Evolutionary conservation across 331 rosid species (phyloP).

Genomic region (Acacia concinna): DNA sequence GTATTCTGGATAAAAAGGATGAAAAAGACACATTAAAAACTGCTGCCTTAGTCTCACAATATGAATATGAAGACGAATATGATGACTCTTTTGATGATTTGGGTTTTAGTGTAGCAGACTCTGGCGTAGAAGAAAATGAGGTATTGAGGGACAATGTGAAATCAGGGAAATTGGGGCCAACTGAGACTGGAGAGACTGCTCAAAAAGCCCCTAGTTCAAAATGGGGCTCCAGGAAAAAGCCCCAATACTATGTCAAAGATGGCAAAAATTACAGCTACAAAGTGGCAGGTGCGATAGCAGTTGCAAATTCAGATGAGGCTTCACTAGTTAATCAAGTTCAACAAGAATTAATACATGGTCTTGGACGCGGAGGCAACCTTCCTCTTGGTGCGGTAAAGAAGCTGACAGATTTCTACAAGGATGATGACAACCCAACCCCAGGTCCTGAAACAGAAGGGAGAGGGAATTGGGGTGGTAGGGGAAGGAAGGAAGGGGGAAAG

Average conservation of each 20-base stretch:
- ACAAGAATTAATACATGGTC: conserved; percentile 78
- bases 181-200: conserved; percentile 40
- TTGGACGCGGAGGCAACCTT: conserved; percentile 93
- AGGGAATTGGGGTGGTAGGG: conserved; percentile 48
- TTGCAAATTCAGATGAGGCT: conserved; percentile 80
- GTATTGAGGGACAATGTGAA: conserved; percentile 37
- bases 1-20: conserved; percentile 55
- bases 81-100: conserved; percentile 96
- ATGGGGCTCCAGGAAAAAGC: conserved; percentile 90
- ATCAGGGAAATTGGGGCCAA: conserved; percentile 44
- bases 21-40: conserved; percentile 46
- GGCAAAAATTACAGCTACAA: conserved; percentile 98
- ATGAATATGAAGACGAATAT: conserved; percentile 94
- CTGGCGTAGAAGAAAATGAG: conserved; percentile 72
- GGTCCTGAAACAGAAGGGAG: conserved; percentile 52
- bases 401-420: conserved; percentile 54
- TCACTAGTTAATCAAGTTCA: conserved; percentile 61
- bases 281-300: conserved; percentile 87
- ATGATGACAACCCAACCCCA: conserved; percentile 42
- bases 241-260: conserved; percentile 92
- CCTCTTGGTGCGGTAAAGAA: conserved; percentile 87
- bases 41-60: conserved; percentile 62
- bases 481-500: conserved; percentile 51
- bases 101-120: conserved; percentile 86
- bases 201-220: conserved; percentile 57